These are phyloP conservation scores for Annona cherimola DNA, from an alignment of 164 flowering plant species.

Conservation along the genomic window DNA sequence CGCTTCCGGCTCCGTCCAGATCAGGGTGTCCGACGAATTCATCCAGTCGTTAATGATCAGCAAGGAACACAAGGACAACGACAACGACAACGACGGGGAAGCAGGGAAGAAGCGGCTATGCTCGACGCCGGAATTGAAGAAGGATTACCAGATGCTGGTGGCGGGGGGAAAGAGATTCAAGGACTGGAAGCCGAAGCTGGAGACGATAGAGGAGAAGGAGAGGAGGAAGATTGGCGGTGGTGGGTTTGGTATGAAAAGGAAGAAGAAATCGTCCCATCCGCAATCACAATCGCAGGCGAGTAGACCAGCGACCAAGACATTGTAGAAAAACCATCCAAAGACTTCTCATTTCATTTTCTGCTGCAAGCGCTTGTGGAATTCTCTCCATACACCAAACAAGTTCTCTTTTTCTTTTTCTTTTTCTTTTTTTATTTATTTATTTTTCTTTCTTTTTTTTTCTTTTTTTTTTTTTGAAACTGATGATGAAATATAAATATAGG, in stretches of 20 bases:
- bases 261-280: conserved; percentile 2
- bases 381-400: not conserved
- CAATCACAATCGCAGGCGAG: not conserved
- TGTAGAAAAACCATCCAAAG: not conserved
- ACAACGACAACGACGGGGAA: conserved; percentile 9
- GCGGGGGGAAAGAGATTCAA: conserved; percentile 22
- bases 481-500: no score
- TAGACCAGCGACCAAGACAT: not conserved
- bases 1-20: conserved; percentile 39
- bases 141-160: conserved; percentile 53
- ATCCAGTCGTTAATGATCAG: conserved; percentile 33
- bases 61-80: conserved; percentile 18
- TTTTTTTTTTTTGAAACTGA: no score
- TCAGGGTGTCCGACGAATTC: conserved; percentile 61
- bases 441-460: not conserved
- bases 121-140: conserved; percentile 45
- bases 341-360: not conserved
- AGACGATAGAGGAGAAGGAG: conserved; percentile 39
- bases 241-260: conserved; percentile 19
- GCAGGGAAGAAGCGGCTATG: conserved; percentile 22
- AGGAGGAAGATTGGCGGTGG: not conserved
- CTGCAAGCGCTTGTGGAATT: not conserved
- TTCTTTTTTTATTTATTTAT: not conserved
- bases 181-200: conserved; percentile 60
- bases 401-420: not conserved